Conservation (phyloP, 1,139 yeast genomes). For the Protomyces lactucae-debilis region DNA sequence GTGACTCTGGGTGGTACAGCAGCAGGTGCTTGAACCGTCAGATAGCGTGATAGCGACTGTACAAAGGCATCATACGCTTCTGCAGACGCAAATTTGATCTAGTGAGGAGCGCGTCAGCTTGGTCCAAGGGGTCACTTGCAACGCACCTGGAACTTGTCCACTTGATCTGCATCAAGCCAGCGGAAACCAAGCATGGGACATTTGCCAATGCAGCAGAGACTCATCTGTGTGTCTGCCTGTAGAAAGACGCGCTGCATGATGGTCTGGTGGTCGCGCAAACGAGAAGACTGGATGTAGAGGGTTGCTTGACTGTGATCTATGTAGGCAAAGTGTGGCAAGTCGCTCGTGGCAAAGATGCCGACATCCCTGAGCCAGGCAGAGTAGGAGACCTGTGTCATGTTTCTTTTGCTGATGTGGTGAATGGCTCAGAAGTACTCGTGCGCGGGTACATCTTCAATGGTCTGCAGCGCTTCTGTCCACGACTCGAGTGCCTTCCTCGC, state of each 20-base stretch:
- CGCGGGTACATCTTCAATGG: slow-evolving; percentile 33
- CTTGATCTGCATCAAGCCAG: not conserved
- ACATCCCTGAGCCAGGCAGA: not conserved
- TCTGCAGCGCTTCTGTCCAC: slow-evolving; percentile 61
- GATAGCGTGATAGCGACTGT: not conserved
- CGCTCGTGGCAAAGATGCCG: not conserved
- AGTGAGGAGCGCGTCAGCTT: not conserved
- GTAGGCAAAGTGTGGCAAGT: not conserved
- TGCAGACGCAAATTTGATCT: slow-evolving; percentile 2
- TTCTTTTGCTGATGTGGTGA: not conserved
- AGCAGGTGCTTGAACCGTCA: not conserved
- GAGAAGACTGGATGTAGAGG: not conserved
- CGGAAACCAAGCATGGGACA: slow-evolving; percentile 8
- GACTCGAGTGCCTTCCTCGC: slow-evolving; percentile 63
- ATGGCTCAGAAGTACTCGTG: slow-evolving; percentile 25
- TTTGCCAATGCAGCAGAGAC: not conserved
- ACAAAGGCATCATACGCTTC: not conserved
- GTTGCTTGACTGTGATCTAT: not conserved
- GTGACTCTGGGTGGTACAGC: not conserved
- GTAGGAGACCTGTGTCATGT: not conserved
- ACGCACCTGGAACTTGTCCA: slow-evolving; percentile 9
- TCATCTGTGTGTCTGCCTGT: not conserved
- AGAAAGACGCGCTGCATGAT: not conserved
- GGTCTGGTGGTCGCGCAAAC: not conserved
- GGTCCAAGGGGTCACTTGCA: not conserved